Conservation (phyloP, 345 rosid genomes). For the Hibiscus trionum region DNA sequence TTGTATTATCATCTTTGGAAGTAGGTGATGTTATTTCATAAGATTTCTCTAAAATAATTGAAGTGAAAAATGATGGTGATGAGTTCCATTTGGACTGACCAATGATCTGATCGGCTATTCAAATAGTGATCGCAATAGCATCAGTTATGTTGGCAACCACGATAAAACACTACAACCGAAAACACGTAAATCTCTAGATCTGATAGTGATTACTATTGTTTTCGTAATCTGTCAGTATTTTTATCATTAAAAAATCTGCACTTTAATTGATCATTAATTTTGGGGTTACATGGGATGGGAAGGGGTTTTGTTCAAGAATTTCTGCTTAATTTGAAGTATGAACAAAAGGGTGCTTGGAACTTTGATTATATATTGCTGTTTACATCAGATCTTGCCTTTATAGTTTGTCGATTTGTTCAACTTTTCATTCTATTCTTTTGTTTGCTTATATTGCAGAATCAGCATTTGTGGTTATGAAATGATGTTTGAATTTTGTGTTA, state of each 20-base stretch:
- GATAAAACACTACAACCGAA: too few relatives aligned
- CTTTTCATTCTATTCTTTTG: background rate
- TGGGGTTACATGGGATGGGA: background rate
- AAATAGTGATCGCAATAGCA: too few relatives aligned
- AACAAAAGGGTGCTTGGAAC: background rate
- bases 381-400: background rate
- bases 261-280: background rate
- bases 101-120: too few relatives aligned
- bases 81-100: too few relatives aligned
- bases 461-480: background rate
- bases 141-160: too few relatives aligned
- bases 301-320: background rate
- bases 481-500: background rate
- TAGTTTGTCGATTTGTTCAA: background rate
- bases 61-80: too few relatives aligned
- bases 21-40: background rate
- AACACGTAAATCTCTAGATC: too few relatives aligned
- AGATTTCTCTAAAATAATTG: too few relatives aligned
- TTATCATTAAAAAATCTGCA: too few relatives aligned
- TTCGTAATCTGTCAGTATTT: too few relatives aligned
- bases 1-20: slow-evolving; percentile 2
- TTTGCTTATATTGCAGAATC: background rate
- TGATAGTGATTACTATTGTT: too few relatives aligned
- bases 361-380: background rate
- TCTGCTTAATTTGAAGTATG: background rate